Conservation (phyloP, 169 alveolate genomes). For the Babesia divergens region DNA sequence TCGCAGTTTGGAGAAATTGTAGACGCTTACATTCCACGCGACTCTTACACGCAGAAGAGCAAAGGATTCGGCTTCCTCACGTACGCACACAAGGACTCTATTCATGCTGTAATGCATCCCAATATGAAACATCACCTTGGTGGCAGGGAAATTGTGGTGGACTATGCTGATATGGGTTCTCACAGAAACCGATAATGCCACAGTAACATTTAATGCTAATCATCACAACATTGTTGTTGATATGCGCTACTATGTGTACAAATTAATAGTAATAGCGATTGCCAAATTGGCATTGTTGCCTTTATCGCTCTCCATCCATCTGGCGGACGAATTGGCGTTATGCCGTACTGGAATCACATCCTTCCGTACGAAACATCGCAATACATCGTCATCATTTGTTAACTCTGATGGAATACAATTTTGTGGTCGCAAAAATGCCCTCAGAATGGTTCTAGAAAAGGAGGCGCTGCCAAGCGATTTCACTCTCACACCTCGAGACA, state of each 20-base stretch:
- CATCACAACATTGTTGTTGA: background rate
- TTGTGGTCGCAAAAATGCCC: too few relatives aligned
- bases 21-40: conserved; percentile 71
- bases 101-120: conserved; percentile 60
- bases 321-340: background rate
- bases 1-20: conserved; percentile 68
- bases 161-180: conserved; percentile 54
- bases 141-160: conserved; percentile 65
- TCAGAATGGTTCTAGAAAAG: background rate
- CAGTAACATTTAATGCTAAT: background rate
- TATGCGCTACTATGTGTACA: conserved; percentile 15
- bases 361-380: background rate
- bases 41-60: conserved; percentile 52
- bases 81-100: conserved; percentile 47
- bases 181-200: conserved; percentile 8
- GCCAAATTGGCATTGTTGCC: background rate
- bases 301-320: background rate
- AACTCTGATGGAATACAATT: background rate
- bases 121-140: conserved; percentile 37
- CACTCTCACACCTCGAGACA: conserved; percentile 20
- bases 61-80: conserved; percentile 67
- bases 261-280: background rate
- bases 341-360: background rate
- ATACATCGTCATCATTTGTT: background rate
- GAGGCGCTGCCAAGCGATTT: conserved; percentile 8